These are phyloP conservation scores for Lantana camara DNA, from an alignment of 257 asterid genomes.

Conservation along the genomic window DNA sequence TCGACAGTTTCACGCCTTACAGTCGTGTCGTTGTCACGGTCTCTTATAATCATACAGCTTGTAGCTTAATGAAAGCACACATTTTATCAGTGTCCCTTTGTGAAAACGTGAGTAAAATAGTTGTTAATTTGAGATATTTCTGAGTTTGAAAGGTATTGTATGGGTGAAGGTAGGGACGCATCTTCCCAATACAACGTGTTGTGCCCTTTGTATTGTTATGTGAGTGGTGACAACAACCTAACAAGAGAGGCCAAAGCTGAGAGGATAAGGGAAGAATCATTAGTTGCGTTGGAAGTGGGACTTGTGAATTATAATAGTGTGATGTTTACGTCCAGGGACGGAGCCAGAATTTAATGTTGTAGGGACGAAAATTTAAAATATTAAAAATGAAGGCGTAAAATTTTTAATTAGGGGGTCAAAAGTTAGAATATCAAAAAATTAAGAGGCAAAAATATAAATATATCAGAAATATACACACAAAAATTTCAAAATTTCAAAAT, in stretches of 20 bases:
- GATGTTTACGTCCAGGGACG: slow-evolving; percentile 21
- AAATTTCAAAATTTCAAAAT: too few species aligned
- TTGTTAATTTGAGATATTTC: neutral
- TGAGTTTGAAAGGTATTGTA: neutral
- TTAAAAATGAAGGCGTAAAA: neutral
- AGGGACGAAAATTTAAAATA: neutral
- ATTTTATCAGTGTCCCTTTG: too few species aligned
- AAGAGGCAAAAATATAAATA: too few species aligned
- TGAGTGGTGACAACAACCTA: slow-evolving; percentile 39
- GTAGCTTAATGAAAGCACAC: neutral
- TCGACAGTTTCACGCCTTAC: slow-evolving; percentile 2
- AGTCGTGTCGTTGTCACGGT: slow-evolving; percentile 2
- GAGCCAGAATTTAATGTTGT: neutral
- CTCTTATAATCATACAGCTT: slow-evolving; percentile 13
- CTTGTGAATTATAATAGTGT: slow-evolving; percentile 10
- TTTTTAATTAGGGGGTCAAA: too few species aligned
- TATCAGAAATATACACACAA: too few species aligned
- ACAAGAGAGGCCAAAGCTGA: slow-evolving; percentile 16
- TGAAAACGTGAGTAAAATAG: neutral
- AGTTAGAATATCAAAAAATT: too few species aligned
- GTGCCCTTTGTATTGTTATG: slow-evolving; percentile 2
- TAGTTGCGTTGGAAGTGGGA: slow-evolving; percentile 22
- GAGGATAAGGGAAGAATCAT: slow-evolving; percentile 31
- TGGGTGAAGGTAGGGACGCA: slow-evolving; percentile 18
- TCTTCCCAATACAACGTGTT: slow-evolving; percentile 1